These are phyloP conservation scores for Poteriospumella lacustris DNA, from an alignment of 108 stramenopile species.

Conservation along the genomic window DNA sequence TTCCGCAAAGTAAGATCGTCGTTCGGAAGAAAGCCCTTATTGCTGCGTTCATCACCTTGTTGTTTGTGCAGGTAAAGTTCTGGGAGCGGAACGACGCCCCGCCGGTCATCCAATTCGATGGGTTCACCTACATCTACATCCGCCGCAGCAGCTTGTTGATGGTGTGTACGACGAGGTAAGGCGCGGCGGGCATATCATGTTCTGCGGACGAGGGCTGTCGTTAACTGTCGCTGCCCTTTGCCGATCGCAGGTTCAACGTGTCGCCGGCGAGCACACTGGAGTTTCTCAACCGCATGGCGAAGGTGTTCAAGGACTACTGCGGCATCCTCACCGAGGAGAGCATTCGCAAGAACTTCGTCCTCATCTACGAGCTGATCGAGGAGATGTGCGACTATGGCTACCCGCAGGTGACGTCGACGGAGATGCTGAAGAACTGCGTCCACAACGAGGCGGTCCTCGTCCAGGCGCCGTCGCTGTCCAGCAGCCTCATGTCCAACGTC, in stretches of 20 bases:
- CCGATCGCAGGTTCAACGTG: slow-evolving; percentile 43
- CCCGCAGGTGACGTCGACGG: slow-evolving; percentile 89
- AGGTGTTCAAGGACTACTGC: slow-evolving; percentile 99
- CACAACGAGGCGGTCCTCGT: slow-evolving; percentile 98
- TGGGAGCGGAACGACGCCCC: slow-evolving; percentile 51
- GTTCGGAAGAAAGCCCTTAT: slow-evolving; percentile 69
- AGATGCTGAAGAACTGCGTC: slow-evolving; percentile 89
- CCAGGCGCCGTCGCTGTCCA: slow-evolving; percentile 34
- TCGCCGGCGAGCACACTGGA: slow-evolving; percentile 50
- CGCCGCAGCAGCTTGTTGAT: slow-evolving; percentile 92
- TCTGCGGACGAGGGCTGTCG: background rate
- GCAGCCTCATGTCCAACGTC: slow-evolving; percentile 32
- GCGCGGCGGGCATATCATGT: slow-evolving; percentile 59
- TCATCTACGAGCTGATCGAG: slow-evolving; percentile 97
- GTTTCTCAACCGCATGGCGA: slow-evolving; percentile 90
- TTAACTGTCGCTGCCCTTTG: background rate
- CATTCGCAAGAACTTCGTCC: slow-evolving; percentile 97
- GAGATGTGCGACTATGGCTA: slow-evolving; percentile 98
- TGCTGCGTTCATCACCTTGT: slow-evolving; percentile 19
- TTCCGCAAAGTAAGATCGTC: slow-evolving; percentile 43
- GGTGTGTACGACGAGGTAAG: slow-evolving; percentile 84
- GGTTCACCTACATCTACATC: slow-evolving; percentile 85
- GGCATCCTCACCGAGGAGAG: slow-evolving; percentile 88
- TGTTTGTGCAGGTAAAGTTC: slow-evolving; percentile 19
- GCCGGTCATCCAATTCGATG: slow-evolving; percentile 59